Base-by-base conservation (phyloP, 75 land plant genomes). In the Selaginella tamariscina region DNA sequence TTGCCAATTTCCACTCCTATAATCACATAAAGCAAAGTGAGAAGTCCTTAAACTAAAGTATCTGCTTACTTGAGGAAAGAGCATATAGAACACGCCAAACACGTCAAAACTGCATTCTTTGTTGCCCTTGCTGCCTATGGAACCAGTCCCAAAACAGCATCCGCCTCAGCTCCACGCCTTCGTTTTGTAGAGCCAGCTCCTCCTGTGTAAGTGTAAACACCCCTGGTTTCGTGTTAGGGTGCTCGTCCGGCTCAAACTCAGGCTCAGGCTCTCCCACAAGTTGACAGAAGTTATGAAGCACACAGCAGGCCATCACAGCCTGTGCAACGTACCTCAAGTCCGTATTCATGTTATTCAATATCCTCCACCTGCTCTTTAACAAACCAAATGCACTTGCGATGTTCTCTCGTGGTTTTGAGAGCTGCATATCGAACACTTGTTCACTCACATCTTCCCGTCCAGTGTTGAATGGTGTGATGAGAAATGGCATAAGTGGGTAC, bases 281-380 rank as follows among this genome's bases (percentile, higher is more conserved):
- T 57, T 78, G 68, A 33, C 79, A 78, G 18, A 76, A 69, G 32
- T 75, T 78, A 55, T 78, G 79, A 39, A 77, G 33, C 32, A 77
- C 79, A 67, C 79, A 77, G 56, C 79, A 77, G 2, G 79, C 79
- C 29, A 78, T 31, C 1, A 39, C 64, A 55, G 73, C 28, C 31
- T 55, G 71, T 32, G 79, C 33, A 29, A 68, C 79, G 31, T 71
- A 57, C 44, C 68, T 56, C 64, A 75, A 29, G 33, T 65, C 59
- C 15, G 70, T 68, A 39, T 78, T 78, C 62, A 78, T 77, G 27
- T 44, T 33, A 11, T 59, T 78, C 69, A 75, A 32, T 32, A 78
- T 75, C 30, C 28, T 70, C 73, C 78, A 75, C 56, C 80, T 70
- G 2, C 65, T 70, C 33, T 70, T 78, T 31, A 78, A 26, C 20